Percentiles rank a stretch among this genome's conserved stretches.
Conservation (phyloP, 2,329 filamentous ascomycete species). For the Phialophora expanda region DNA sequence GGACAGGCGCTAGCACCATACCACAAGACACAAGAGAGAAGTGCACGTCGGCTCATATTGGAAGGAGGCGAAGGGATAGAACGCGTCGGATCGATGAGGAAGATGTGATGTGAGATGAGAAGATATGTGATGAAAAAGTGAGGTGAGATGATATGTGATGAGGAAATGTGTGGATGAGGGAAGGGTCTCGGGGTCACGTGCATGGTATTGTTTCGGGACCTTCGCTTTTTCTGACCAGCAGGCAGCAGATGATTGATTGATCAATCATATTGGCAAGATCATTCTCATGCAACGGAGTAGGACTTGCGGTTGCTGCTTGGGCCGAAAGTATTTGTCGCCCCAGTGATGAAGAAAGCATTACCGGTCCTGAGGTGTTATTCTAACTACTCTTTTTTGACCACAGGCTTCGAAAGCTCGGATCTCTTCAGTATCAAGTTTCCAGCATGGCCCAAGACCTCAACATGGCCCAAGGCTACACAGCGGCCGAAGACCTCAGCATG, state of each 20-base stretch:
- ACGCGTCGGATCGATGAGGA: no score
- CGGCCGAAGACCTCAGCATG: slow-evolving; percentile 15
- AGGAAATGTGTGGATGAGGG: no score
- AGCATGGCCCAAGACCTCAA: neutral
- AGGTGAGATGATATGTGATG: neutral
- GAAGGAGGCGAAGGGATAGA: no score
- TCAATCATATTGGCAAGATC: neutral
- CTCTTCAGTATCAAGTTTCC: neutral
- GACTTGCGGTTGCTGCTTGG: neutral
- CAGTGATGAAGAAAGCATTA: neutral
- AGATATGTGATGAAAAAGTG: no score
- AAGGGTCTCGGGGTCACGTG: neutral
- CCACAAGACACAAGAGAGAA: neutral
- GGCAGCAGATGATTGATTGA: neutral
- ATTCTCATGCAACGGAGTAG: neutral
- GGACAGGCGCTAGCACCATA: neutral
- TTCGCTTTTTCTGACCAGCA: neutral
- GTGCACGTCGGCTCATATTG: neutral
- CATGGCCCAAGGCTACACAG: neutral
- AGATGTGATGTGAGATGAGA: no score
- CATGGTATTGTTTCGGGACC: neutral
- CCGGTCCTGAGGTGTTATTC: neutral
- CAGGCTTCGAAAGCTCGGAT: neutral
- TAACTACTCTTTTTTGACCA: neutral
- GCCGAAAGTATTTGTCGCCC: neutral